Evolutionary conservation across 2,329 filamentous ascomycete genomes (phyloP), one percentile per base, ranked within the genome.

Genomic region (Colletotrichum brevisporum): DNA sequence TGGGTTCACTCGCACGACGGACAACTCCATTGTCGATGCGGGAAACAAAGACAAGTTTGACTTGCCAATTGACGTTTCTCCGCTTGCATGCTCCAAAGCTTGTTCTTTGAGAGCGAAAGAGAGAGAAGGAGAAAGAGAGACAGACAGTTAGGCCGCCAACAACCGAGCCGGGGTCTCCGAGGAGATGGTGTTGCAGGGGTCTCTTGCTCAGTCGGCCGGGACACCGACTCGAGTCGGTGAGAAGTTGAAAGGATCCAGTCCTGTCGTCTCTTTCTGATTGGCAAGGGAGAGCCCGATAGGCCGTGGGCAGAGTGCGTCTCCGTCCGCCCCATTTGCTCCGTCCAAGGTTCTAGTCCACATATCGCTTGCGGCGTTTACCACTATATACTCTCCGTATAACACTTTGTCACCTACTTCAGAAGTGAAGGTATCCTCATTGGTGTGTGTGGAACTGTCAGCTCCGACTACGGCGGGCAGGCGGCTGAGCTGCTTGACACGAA

Each of bases 201-300:
- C 21, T 18, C 21, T 26, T 51, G 31, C 41, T 68, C 10, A 36
- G 39, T 47, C 26, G 50, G 54, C 54, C 45, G 26, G 66, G 51
- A 60, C 50, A 60, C 24, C 54, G 55, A 55, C 55, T 66, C 62
- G 50, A 69, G 66, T 56, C 62, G 62, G 55, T 66, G 66, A 59
- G 43, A 18, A 48, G 27, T 31, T 54, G 61, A 65, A 65, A 65
- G 31, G 39, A 43, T 13, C 48, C 48, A n/a, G 24, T 36, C 36
- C 36, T 15, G 43, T 43, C 16, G 5, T 43, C 60, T 43, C 53
- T 53, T 65, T 55, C 43, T 58, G 48, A 48, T 51, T 58, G 66
- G 56, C 56, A 51, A 66, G 51, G 62, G 48, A 58, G 61, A 45
- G 31, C 52, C 36, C 36, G 43, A 67, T 45, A 67, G 63, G 63